These are phyloP conservation scores for Graphiopsis chlorocephala DNA, from an alignment of 2,329 filamentous ascomycete genomes.

Conservation along the genomic window DNA sequence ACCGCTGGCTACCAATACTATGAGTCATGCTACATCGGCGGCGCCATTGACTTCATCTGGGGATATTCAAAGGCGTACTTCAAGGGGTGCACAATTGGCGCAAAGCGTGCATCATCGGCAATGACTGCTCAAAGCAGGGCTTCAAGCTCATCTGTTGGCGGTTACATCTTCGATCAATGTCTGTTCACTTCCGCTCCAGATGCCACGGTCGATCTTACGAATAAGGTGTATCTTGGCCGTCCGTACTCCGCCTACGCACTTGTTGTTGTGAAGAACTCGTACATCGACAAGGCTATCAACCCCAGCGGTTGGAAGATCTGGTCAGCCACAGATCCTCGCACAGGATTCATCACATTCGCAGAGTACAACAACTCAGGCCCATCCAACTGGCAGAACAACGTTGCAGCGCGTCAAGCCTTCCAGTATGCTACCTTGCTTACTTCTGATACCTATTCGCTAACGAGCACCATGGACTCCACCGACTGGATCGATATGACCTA, in stretches of 20 bases:
- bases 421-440: slow-evolving; percentile 37
- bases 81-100: slow-evolving; percentile 37
- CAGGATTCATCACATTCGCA: slow-evolving; percentile 24
- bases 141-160: slow-evolving; percentile 35
- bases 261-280: slow-evolving; percentile 27
- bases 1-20: slow-evolving; percentile 42
- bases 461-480: slow-evolving; percentile 37
- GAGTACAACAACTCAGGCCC: slow-evolving; percentile 28
- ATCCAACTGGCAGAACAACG: slow-evolving; percentile 37
- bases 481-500: slow-evolving; percentile 42
- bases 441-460: slow-evolving; percentile 36
- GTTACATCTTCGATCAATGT: slow-evolving; percentile 38
- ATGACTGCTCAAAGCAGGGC: slow-evolving; percentile 41
- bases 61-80: slow-evolving; percentile 47
- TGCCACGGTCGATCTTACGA: slow-evolving; percentile 35
- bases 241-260: slow-evolving; percentile 25
- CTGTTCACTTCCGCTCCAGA: slow-evolving; percentile 29
- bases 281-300: slow-evolving; percentile 23
- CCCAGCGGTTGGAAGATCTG: slow-evolving; percentile 33
- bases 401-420: slow-evolving; percentile 36
- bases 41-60: slow-evolving; percentile 45
- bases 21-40: slow-evolving; percentile 37
- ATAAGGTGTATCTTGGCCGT: slow-evolving; percentile 28
- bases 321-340: slow-evolving; percentile 25
- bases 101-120: slow-evolving; percentile 35